These are phyloP conservation scores for Colletotrichum caudatum DNA, from an alignment of 2,329 filamentous ascomycete genomes.

Conservation along the genomic window DNA sequence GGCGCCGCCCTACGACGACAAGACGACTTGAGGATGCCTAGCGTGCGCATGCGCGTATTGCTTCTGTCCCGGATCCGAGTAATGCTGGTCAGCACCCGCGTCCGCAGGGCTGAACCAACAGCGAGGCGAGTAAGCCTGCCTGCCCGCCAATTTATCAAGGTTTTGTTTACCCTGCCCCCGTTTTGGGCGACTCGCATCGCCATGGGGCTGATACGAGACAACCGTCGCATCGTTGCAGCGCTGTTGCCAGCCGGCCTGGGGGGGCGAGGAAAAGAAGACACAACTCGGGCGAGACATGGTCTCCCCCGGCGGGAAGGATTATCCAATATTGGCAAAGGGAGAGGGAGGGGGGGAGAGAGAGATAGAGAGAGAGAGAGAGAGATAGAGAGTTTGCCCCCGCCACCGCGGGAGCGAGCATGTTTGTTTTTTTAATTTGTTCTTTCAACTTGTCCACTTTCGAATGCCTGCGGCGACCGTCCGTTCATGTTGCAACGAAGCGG, in stretches of 20 bases:
- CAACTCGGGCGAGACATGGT: neutral
- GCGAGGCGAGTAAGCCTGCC: neutral
- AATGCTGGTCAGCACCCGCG: conserved; percentile 1
- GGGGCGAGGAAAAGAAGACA: neutral
- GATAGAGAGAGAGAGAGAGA: too few species aligned
- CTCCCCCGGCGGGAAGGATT: too few species aligned
- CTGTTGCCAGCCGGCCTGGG: neutral
- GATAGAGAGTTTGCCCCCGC: neutral
- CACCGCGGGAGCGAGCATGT: neutral
- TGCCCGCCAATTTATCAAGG: neutral
- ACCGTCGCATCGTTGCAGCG: neutral
- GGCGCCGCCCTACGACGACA: neutral
- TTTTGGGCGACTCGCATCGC: conserved; percentile 29
- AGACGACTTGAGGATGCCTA: neutral
- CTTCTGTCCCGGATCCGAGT: neutral
- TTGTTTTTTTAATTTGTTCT: neutral
- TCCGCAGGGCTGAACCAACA: conserved; percentile 34
- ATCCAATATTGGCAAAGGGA: too few species aligned
- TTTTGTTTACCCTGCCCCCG: conserved; percentile 4
- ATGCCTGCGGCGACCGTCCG: too few species aligned
- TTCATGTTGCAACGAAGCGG: too few species aligned
- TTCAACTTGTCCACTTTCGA: too few species aligned
- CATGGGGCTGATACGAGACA: conserved; percentile 30
- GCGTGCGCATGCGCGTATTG: neutral
- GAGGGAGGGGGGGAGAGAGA: too few species aligned